Conservation (phyloP, 75 land plant species). For the Pinus albicaulis region DNA sequence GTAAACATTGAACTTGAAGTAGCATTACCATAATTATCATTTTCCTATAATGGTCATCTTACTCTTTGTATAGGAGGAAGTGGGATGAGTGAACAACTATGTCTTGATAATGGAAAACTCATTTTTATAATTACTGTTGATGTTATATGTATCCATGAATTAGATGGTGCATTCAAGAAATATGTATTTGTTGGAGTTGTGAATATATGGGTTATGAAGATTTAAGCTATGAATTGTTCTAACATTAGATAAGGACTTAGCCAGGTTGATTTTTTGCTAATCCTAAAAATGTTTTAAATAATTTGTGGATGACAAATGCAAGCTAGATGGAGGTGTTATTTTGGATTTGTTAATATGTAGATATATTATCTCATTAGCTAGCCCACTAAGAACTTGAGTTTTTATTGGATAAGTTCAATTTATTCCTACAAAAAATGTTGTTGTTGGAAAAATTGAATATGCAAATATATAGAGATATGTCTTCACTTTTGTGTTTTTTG, state of each 20-base stretch:
- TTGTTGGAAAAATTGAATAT: too few relatives aligned
- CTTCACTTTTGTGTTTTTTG: too few relatives aligned
- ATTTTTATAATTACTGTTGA: conserved; percentile 7
- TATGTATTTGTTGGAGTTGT: conserved; percentile 13
- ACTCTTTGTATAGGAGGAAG: conserved; percentile 7
- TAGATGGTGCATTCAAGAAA: conserved; percentile 22
- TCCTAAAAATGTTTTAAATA: too few relatives aligned
- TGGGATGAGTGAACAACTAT: conserved; percentile 57
- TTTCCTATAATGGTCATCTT: neutral
- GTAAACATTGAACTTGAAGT: neutral
- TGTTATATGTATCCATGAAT: conserved; percentile 8
- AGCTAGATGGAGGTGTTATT: too few relatives aligned
- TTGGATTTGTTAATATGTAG: too few relatives aligned
- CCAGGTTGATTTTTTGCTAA: too few relatives aligned
- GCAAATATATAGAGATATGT: too few relatives aligned
- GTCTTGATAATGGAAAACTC: conserved; percentile 52
- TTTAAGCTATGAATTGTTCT: conserved; percentile 5
- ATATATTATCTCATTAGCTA: too few relatives aligned
- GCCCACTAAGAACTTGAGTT: too few relatives aligned
- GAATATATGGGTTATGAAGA: neutral
- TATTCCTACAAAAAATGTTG: too few relatives aligned
- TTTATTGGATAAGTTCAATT: too few relatives aligned
- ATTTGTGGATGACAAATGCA: too few relatives aligned
- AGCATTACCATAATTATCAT: neutral
- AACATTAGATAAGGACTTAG: neutral